Base-by-base conservation (phyloP, 1,284 basidiomycete genomes). In the Anthracocystis panici-leucophaei region DNA sequence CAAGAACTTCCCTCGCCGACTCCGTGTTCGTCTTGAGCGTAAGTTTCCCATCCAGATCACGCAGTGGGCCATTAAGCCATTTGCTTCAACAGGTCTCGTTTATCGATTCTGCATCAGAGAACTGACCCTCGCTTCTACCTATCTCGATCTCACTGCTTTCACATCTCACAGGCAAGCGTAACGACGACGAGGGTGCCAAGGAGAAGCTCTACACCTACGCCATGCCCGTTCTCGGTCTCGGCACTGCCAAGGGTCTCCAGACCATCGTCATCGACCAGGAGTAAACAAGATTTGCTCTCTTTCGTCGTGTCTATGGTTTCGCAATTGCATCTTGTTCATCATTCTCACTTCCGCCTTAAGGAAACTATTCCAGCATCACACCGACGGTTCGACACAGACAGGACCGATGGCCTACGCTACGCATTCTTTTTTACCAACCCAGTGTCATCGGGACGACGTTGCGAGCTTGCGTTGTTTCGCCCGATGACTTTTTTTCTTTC, bases 131-230 rank as follows among this genome's bases (percentile, higher is more conserved):
- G 20, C n/a, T 45, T 25, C 45, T 6, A 23, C 14, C 25, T 27
- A 20, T 16, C 44, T 46, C 23, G 12, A 46, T 46, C 23, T 12
- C 23, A 12, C 23, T 46, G 16, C n/a, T 49, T 49, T 27, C 27
- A 31, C 48, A 49, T 18, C 48, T 20, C 29, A 33, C 48, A 49
- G 48, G 48, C 72, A 84, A 83, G 82, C 82, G 83, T 62, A 84
- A 84, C 77, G 83, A 84, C 77, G 83, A 84, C 76, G 83, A 84
- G 79, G 80, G 80, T 51, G 83, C 83, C 62, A 84, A 84, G 82
- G 83, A 84, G 82, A 83, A 82, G 79, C 82, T 84, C 51, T 84
- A 83, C 81, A 83, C 81, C 54, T 81, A 82, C 78, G 82, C 77
- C 57, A 75, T 83, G 46, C 81, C 78, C 45, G 79, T 84, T 29